phyloP scores from a whole-genome alignment of 75 land plant genomes.

The Pseudotsuga menziesii region DNA sequence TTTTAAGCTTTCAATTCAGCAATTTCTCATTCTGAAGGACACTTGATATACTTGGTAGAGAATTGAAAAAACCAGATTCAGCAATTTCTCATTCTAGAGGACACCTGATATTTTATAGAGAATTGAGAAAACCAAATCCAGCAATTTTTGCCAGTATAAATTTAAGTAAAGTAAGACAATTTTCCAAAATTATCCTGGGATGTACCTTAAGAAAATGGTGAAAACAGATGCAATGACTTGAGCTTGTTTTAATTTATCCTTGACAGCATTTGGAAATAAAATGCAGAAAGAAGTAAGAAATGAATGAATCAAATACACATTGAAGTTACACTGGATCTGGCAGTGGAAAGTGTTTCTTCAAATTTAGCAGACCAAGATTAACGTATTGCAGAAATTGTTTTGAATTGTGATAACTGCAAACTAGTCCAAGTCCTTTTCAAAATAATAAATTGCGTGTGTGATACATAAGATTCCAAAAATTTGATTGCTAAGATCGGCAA shows the following conservation, averaged over 20 bases:
- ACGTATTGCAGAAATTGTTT: not conserved
- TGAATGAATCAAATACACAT: not conserved
- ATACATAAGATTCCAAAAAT: not conserved
- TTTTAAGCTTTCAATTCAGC: not conserved
- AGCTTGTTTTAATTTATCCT: not conserved
- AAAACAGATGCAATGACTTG: not conserved
- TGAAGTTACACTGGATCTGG: not conserved
- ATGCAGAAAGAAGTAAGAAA: not conserved
- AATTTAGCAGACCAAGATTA: not conserved
- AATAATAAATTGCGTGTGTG: not conserved
- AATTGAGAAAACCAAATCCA: not conserved
- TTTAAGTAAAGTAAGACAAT: not conserved
- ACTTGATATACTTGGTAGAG: not conserved
- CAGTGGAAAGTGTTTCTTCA: not conserved
- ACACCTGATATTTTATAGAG: not conserved
- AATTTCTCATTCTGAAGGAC: not conserved
- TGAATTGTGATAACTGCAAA: not conserved
- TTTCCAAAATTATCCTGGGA: not conserved
- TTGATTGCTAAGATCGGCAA: not conserved
- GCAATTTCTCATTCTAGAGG: not conserved
- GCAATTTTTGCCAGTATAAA: not conserved
- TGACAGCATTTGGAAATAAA: not conserved
- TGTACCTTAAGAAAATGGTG: not conserved
- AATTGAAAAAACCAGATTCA: not conserved
- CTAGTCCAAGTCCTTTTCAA: not conserved